A percentile compares a stretch with the other conserved stretches of the same genome.
These are phyloP conservation scores for Yarrowia sp. DNA, from an alignment of 805 yeast species.

Conservation along the genomic window DNA sequence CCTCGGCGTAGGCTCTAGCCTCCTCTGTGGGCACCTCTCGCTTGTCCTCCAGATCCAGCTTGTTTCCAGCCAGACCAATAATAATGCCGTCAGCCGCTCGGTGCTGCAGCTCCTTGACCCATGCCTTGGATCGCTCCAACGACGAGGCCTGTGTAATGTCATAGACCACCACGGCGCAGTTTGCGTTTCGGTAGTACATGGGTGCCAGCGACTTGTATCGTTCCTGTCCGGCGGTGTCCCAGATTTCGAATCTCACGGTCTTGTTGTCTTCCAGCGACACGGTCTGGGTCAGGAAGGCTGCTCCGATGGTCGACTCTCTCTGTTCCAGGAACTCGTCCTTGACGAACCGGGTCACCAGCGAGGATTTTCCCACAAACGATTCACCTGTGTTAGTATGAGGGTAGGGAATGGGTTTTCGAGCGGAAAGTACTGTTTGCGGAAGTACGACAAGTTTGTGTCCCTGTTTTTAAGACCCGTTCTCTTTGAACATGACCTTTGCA, in stretches of 20 bases:
- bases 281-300: conserved; percentile 91
- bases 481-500: too few species aligned
- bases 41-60: conserved; percentile 65
- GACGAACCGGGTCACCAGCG: conserved; percentile 82
- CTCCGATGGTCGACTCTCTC: conserved; percentile 96
- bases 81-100: conserved; percentile 78
- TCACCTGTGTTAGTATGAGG: conserved; percentile 53
- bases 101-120: conserved; percentile 90
- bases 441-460: too few species aligned
- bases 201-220: conserved; percentile 83
- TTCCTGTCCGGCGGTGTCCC: conserved; percentile 97
- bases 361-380: conserved; percentile 82
- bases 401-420: too few species aligned
- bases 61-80: conserved; percentile 88
- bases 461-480: too few species aligned
- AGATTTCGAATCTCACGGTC: conserved; percentile 58
- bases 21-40: conserved; percentile 56
- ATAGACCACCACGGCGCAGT: conserved; percentile 86
- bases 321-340: conserved; percentile 71
- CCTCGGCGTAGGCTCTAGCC: conserved; percentile 61
- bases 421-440: too few species aligned
- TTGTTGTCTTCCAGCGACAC: conserved; percentile 57
- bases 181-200: conserved; percentile 80
- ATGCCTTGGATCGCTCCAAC: conserved; percentile 77
- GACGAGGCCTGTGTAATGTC: conserved; percentile 74